Conservation (phyloP, 257 asterid genomes). For the Solanum microdontum region DNA sequence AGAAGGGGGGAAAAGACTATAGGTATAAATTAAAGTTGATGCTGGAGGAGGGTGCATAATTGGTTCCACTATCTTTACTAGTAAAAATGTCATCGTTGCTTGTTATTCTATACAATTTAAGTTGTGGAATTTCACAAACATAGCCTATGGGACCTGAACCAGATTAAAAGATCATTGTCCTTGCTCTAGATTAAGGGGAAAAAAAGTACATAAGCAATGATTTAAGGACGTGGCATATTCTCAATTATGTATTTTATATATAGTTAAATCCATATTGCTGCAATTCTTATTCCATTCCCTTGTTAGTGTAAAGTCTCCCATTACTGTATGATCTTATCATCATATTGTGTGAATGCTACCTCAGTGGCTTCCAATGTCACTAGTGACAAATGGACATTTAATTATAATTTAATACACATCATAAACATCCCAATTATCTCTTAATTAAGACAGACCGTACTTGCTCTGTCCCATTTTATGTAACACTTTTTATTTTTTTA, state of each 20-base stretch:
- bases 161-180: slow-evolving; percentile 26
- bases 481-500: too few species aligned
- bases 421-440: neutral
- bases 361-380: slow-evolving; percentile 41
- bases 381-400: neutral
- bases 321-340: slow-evolving; percentile 1
- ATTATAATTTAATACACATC: neutral
- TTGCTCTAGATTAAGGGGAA: slow-evolving; percentile 24
- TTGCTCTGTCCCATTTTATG: too few species aligned
- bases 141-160: slow-evolving; percentile 63
- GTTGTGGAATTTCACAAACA: slow-evolving; percentile 58
- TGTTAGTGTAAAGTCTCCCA: neutral
- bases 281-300: neutral
- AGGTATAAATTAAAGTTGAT: neutral
- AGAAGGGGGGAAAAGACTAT: neutral
- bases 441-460: neutral
- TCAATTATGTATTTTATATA: slow-evolving; percentile 4
- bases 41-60: slow-evolving; percentile 40
- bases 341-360: slow-evolving; percentile 39
- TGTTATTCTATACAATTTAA: slow-evolving; percentile 22
- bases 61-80: slow-evolving; percentile 60
- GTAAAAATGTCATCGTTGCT: slow-evolving; percentile 53
- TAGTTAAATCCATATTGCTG: neutral
- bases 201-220: slow-evolving; percentile 31
- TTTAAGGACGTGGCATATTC: slow-evolving; percentile 39